phyloP scores from a whole-genome alignment of 768 basidiomycete genomes.

The Termitomyces eurrhizus region DNA sequence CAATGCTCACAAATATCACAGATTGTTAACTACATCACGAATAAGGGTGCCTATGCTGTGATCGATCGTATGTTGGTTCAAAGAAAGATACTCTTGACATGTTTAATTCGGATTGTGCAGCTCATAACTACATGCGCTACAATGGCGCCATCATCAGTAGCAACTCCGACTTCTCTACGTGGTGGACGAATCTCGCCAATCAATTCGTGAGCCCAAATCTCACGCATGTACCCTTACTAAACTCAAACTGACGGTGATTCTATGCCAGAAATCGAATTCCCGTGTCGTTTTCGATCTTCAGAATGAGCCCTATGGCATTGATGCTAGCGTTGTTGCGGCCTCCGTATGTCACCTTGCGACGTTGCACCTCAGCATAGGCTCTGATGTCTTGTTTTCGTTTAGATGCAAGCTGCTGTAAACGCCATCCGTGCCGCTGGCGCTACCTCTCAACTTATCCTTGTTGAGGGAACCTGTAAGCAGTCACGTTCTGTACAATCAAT shows the following conservation, averaged over 20 bases:
- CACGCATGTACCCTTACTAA: background rate
- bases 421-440: slow-evolving; percentile 62
- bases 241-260: background rate
- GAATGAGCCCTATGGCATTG: slow-evolving; percentile 66
- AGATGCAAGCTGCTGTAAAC: slow-evolving; percentile 65
- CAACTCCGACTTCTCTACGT: slow-evolving; percentile 38
- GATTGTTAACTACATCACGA: slow-evolving; percentile 59
- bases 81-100: background rate
- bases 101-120: slow-evolving; percentile 20
- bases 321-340: slow-evolving; percentile 45
- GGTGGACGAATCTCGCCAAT: slow-evolving; percentile 54
- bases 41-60: slow-evolving; percentile 52
- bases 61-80: slow-evolving; percentile 44
- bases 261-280: slow-evolving; percentile 37
- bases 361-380: background rate
- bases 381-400: background rate
- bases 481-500: background rate
- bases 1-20: slow-evolving; percentile 15
- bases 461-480: slow-evolving; percentile 39
- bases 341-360: slow-evolving; percentile 32
- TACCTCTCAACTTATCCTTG: slow-evolving; percentile 48
- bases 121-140: slow-evolving; percentile 63
- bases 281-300: slow-evolving; percentile 59
- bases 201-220: slow-evolving; percentile 41
- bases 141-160: slow-evolving; percentile 48